phyloP scores from a whole-genome alignment of 225 moss, liverwort and hornwort species.

The Marchantia paleacea region DNA sequence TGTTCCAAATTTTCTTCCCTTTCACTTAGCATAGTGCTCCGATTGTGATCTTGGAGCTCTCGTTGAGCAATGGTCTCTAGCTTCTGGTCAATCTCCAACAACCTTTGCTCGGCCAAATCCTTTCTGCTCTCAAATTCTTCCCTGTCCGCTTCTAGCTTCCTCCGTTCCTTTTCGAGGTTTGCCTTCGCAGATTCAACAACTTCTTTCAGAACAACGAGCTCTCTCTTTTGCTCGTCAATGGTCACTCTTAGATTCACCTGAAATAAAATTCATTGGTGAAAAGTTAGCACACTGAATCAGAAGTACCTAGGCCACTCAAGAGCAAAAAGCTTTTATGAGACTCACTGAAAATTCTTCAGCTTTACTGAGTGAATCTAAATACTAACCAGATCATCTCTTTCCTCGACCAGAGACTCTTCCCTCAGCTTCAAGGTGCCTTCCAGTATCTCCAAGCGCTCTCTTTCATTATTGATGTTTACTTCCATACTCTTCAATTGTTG shows the following conservation, averaged over 20 bases:
- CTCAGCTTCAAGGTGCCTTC: slow-evolving; percentile 75
- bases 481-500: slow-evolving; percentile 56
- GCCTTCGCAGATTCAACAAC: slow-evolving; percentile 49
- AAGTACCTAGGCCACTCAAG: too few species aligned
- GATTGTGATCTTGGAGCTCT: slow-evolving; percentile 26
- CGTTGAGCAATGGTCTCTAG: slow-evolving; percentile 26
- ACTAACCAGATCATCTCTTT: slow-evolving; percentile 82
- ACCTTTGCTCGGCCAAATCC: slow-evolving; percentile 25
- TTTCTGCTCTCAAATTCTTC: slow-evolving; percentile 37
- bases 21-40: slow-evolving; percentile 25
- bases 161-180: slow-evolving; percentile 51
- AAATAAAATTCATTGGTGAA: background rate
- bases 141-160: slow-evolving; percentile 50
- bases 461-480: slow-evolving; percentile 56
- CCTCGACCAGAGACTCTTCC: slow-evolving; percentile 74
- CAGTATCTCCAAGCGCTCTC: slow-evolving; percentile 69
- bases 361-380: background rate
- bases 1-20: slow-evolving; percentile 38
- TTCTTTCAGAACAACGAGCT: slow-evolving; percentile 50
- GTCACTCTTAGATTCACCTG: slow-evolving; percentile 61
- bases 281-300: background rate
- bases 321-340: background rate
- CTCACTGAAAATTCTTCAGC: too few species aligned
- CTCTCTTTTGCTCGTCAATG: slow-evolving; percentile 56
- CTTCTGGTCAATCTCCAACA: slow-evolving; percentile 28